Percentiles rank a stretch among this genome's conserved stretches.
phyloP scores from a whole-genome alignment of 140 eudicot species.

The Cichorium intybus region DNA sequence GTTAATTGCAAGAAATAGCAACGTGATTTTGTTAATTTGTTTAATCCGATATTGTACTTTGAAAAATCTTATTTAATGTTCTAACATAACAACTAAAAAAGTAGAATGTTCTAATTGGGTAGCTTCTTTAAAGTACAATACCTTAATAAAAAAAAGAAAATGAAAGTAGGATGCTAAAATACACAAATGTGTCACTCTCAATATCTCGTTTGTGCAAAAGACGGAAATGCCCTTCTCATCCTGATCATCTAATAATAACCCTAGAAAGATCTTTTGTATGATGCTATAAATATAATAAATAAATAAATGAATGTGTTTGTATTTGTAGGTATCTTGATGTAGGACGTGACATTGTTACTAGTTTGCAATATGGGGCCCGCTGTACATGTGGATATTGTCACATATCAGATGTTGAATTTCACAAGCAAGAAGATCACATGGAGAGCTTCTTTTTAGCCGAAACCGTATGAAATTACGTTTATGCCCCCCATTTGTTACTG shows the following conservation, averaged over 20 bases:
- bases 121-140: too few species aligned
- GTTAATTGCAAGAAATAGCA: too few species aligned
- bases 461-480: slow-evolving; percentile 46
- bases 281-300: too few species aligned
- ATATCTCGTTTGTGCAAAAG: not conserved
- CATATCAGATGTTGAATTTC: slow-evolving; percentile 89
- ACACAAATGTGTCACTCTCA: too few species aligned
- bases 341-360: slow-evolving; percentile 87
- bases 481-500: not conserved
- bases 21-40: too few species aligned
- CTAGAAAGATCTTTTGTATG: too few species aligned
- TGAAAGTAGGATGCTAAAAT: not conserved
- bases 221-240: not conserved
- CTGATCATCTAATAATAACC: too few species aligned
- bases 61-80: too few species aligned
- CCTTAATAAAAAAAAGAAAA: too few species aligned
- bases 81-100: too few species aligned
- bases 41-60: too few species aligned
- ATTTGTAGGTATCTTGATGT: slow-evolving; percentile 88
- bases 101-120: too few species aligned
- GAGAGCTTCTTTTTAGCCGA: slow-evolving; percentile 99
- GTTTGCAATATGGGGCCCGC: slow-evolving; percentile 88
- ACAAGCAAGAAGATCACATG: slow-evolving; percentile 97
- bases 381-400: slow-evolving; percentile 99
- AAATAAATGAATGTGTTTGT: not conserved